These are phyloP conservation scores for Chondrus crispus DNA, from an alignment of 23 red algal genomes.

Conservation along the genomic window DNA sequence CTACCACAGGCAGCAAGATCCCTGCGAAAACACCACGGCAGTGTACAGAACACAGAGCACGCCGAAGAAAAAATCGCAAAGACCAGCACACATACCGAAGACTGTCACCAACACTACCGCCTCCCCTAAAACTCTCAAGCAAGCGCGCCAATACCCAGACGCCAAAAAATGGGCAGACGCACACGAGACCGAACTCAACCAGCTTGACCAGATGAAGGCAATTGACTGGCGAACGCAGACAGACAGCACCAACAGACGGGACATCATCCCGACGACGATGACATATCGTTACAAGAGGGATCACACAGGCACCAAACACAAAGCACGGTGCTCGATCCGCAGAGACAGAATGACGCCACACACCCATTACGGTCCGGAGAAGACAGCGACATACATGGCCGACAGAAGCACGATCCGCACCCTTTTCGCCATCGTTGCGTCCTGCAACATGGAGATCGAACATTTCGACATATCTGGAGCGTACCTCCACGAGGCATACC, in stretches of 20 bases:
- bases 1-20: not conserved
- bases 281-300: not conserved
- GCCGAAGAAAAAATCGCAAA: too few relatives aligned
- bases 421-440: not conserved
- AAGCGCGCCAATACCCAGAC: not conserved
- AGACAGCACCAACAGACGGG: not conserved
- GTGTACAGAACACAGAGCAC: too few relatives aligned
- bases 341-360: not conserved
- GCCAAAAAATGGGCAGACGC: not conserved
- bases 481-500: constrained; percentile 3
- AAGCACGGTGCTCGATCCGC: not conserved
- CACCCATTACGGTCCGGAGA: not conserved
- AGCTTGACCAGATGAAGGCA: not conserved
- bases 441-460: not conserved
- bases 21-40: too few relatives aligned
- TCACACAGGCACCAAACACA: not conserved
- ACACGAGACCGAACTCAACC: not conserved
- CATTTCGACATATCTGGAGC: constrained; percentile 25
- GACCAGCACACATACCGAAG: not conserved
- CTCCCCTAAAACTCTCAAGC: not conserved
- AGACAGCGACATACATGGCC: not conserved
- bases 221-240: not conserved
- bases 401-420: not conserved
- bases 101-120: too few relatives aligned
- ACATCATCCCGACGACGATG: not conserved